A percentile compares a stretch with the other conserved stretches of the same genome.
Conservation (phyloP, 106 monocot genomes). For the Acanthochlamys bracteata region DNA sequence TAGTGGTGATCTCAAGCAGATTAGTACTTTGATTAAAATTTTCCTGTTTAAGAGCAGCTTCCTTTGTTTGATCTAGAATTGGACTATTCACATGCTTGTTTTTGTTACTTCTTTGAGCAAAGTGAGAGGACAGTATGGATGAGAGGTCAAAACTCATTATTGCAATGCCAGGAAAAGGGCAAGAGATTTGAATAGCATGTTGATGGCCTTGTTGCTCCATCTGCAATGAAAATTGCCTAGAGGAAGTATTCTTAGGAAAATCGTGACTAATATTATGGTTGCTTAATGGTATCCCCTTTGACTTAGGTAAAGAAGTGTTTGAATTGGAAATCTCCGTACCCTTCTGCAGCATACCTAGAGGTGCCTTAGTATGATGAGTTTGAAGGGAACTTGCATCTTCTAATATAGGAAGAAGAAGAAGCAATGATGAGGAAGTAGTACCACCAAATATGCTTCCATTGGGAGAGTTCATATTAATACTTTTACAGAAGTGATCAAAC, state of each 20-base stretch:
- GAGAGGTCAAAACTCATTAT: constrained; percentile 74
- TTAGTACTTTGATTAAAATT: constrained; percentile 15
- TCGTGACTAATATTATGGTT: constrained; percentile 23
- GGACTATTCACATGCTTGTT: constrained; percentile 15
- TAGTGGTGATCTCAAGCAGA: constrained; percentile 15
- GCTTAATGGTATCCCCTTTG: constrained; percentile 19
- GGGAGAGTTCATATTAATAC: constrained; percentile 38
- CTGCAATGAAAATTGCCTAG: constrained; percentile 10
- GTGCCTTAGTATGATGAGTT: constrained; percentile 7
- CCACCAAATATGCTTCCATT: constrained; percentile 52
- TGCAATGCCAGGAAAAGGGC: constrained; percentile 78
- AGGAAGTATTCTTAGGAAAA: constrained; percentile 20
- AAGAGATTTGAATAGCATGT: constrained; percentile 59
- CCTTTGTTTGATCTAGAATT: constrained; percentile 11
- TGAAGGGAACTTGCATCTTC: constrained; percentile 40
- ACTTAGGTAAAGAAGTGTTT: constrained; percentile 15
- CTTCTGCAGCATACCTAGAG: constrained; percentile 15
- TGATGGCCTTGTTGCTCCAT: constrained; percentile 18
- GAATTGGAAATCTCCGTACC: constrained; percentile 15
- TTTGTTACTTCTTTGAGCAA: constrained; percentile 11
- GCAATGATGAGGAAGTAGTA: constrained; percentile 65
- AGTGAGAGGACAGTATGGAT: constrained; percentile 32
- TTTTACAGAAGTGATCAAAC: constrained; percentile 81
- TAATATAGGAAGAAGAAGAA: constrained; percentile 44
- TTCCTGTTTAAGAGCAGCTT: constrained; percentile 6